Percentiles rank a stretch among this genome's conserved stretches.
Conservation (phyloP, 306 rosid genomes). For the Gillenia trifoliata region DNA sequence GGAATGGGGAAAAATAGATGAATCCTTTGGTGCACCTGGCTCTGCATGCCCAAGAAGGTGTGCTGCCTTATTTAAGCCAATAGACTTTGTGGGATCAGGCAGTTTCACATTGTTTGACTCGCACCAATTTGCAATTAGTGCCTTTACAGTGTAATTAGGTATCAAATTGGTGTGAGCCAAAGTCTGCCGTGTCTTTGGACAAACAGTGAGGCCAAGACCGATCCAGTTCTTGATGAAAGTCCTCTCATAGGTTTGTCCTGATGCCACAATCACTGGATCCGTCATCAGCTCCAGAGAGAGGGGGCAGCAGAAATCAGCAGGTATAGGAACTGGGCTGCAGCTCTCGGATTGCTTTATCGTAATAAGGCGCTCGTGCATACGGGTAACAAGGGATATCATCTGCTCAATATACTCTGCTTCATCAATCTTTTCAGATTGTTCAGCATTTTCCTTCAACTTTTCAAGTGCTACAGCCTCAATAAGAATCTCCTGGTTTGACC, state of each 20-base stretch:
- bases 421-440: conserved; percentile 61
- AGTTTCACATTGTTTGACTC: conserved; percentile 84
- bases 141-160: conserved; percentile 84
- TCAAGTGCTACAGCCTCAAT: conserved; percentile 90
- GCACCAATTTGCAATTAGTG: conserved; percentile 85
- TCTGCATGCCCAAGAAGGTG: conserved; percentile 56
- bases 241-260: conserved; percentile 98
- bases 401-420: conserved; percentile 78
- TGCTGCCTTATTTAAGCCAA: conserved; percentile 48
- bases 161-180: conserved; percentile 70
- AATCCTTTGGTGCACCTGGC: conserved; percentile 53
- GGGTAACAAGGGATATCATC: conserved; percentile 53
- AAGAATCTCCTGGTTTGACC: conserved; percentile 71
- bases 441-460: conserved; percentile 81
- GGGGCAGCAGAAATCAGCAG: conserved; percentile 96
- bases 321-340: conserved; percentile 66
- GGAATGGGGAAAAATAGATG: conserved; percentile 47
- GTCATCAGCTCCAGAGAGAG: conserved; percentile 97
- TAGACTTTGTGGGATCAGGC: conserved; percentile 51
- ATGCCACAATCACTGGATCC: conserved; percentile 97
- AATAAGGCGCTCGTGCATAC: conserved; percentile 61
- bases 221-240: conserved; percentile 89
- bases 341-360: conserved; percentile 59
- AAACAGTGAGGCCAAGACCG: conserved; percentile 81
- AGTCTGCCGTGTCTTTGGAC: conserved; percentile 95